These are phyloP conservation scores for Malus sylvestris DNA, from an alignment of 306 rosid species.

Conservation along the genomic window DNA sequence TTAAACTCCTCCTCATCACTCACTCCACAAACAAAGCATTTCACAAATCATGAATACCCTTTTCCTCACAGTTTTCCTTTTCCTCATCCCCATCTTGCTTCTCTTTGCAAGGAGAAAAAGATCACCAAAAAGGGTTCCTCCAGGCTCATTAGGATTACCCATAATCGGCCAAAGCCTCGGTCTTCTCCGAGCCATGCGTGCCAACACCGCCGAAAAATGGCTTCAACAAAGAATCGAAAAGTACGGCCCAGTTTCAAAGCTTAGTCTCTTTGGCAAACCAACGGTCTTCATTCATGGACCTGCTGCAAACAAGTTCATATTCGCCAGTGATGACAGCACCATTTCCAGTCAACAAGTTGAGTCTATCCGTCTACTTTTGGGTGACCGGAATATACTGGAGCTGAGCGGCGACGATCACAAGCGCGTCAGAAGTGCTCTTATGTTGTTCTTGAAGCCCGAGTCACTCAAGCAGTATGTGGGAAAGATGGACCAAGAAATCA, in stretches of 20 bases:
- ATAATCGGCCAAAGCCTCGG: slow-evolving; percentile 58
- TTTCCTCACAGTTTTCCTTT: slow-evolving; percentile 21
- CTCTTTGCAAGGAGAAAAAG: slow-evolving; percentile 33
- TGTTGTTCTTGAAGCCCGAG: slow-evolving; percentile 68
- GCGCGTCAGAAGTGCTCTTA: slow-evolving; percentile 54
- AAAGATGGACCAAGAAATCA: slow-evolving; percentile 56
- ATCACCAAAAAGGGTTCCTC: slow-evolving; percentile 46
- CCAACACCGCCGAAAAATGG: slow-evolving; percentile 67
- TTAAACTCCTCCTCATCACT: background rate
- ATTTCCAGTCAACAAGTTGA: slow-evolving; percentile 37
- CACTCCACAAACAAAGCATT: background rate
- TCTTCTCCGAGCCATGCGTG: slow-evolving; percentile 49
- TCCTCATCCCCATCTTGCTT: slow-evolving; percentile 38
- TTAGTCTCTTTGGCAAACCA: slow-evolving; percentile 67
- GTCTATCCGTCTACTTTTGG: slow-evolving; percentile 42
- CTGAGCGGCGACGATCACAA: slow-evolving; percentile 53
- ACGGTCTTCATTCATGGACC: slow-evolving; percentile 59
- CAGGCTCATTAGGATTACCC: slow-evolving; percentile 73
- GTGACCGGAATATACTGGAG: slow-evolving; percentile 46
- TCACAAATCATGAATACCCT: slow-evolving; percentile 27
- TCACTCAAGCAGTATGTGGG: slow-evolving; percentile 56
- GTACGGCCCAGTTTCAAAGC: slow-evolving; percentile 68
- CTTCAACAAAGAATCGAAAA: slow-evolving; percentile 38
- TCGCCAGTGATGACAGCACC: slow-evolving; percentile 12
- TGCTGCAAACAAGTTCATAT: slow-evolving; percentile 63